Evolutionary conservation across 345 rosid species (phyloP), one percentile per base, ranked within the genome.

Genomic region (Pistacia vera): DNA sequence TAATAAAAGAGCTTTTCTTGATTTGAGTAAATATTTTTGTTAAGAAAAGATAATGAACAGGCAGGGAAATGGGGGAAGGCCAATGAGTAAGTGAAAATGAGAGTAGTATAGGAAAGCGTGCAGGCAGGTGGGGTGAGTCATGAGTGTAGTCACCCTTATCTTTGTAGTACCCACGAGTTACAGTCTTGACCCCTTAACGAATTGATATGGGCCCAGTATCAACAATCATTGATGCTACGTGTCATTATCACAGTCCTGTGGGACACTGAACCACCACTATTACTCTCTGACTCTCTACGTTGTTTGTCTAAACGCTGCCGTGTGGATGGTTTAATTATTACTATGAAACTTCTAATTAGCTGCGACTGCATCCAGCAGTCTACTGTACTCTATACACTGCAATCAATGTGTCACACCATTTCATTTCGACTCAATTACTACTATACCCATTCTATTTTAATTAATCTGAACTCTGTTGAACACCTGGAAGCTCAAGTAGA

Each of bases 301-400:
- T 49, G 74, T 22, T 79, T 55, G 44, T 38, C 77, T 7, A 11
- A 25, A 18, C 16, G 13, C 30, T 69, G 75, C 81, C 78, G 58
- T 20, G 70, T 66, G 78, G 58, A 9, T 61, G 12, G 4, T 10
- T 35, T 36, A 56, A 77, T 72, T 22, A 63, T 71, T 41, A 20
- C 1, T 17, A 48, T 59, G 60, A 49, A 48, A 30, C 6, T 73
- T 49, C 25, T 16, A 18, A 5, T 72, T 14, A 28, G 2, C 33
- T 30, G 33, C 33, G 33, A 48, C 75, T 61, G 48, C 59, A 17
- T 66, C 33, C 4, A 25, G 48, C 38, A 0, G 25, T 1, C 16
- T 13, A 68, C 72, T 25, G 25, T 25, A 25, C 25, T 25, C 25
- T 33, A 35, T 8, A 18, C 9, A 54, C 25, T 18, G 35, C 75